Evolutionary conservation across 441 rosid species (phyloP).

Genomic region (Brassica hybrid): DNA sequence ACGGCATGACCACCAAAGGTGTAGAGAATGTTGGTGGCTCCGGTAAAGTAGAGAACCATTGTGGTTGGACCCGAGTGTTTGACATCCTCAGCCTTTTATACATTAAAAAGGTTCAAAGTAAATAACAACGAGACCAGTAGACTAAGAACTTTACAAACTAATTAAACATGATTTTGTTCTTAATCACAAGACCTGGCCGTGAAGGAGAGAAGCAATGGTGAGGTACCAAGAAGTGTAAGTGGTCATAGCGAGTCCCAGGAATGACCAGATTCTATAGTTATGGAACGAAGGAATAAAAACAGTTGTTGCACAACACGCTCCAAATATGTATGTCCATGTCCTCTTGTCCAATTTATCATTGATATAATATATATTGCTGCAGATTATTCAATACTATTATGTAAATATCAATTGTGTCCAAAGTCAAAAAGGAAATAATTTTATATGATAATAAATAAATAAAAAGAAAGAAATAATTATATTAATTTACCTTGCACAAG

Average conservation of each 20-base stretch:
- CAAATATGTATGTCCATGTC: slow-evolving; percentile 84
- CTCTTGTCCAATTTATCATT: slow-evolving; percentile 82
- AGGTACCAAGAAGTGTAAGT: slow-evolving; percentile 80
- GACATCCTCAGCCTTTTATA: slow-evolving; percentile 58
- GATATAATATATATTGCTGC: slow-evolving; percentile 79
- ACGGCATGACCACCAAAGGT: slow-evolving; percentile 88
- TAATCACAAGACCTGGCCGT: slow-evolving; percentile 59
- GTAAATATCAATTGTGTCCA: not conserved
- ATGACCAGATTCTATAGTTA: slow-evolving; percentile 78
- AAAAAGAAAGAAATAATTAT: not conserved
- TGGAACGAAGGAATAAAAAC: slow-evolving; percentile 81
- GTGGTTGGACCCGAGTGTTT: slow-evolving; percentile 68
- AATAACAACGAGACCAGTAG: not conserved
- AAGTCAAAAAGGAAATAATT: not conserved
- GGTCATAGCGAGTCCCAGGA: slow-evolving; percentile 76
- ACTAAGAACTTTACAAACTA: not conserved
- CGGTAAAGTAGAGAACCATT: slow-evolving; percentile 81
- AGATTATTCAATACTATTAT: slow-evolving; percentile 11
- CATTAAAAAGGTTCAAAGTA: not conserved
- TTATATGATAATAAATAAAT: not conserved
- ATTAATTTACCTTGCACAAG: slow-evolving; percentile 67
- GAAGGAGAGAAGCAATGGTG: slow-evolving; percentile 69
- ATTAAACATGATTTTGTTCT: not conserved
- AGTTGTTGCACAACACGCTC: slow-evolving; percentile 81
- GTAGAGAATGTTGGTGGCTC: slow-evolving; percentile 80